Evolutionary conservation across 768 basidiomycete genomes (phyloP), one percentile per base, ranked within the genome.

Genomic region (Gloeophyllum trabeum): DNA sequence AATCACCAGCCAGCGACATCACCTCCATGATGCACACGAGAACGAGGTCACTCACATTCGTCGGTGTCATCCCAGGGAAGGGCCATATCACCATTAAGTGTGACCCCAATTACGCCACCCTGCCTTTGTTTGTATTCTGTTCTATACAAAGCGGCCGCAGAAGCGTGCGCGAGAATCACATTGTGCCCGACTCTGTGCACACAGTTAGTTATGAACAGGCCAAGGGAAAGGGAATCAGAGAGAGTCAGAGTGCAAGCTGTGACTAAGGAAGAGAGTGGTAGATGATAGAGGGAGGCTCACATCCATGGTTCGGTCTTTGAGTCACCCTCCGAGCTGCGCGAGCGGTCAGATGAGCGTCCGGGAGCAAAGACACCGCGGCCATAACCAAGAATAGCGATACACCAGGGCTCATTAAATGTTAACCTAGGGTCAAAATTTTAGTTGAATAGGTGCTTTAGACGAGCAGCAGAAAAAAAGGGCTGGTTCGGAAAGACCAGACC

Each of bases 391-490:
- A 81, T 66, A 39, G 81, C 71, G 40, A 79, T 67, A 54, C 76
- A 77, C 79, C 76, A 81, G 0, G 81, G 81, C 61, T 88, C 82
- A 56, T 86, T 85, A 59, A 84, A 65, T 2, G 81, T 85, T 39
- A 84, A 56, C 79, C 77, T n/a, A n/a, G n/a, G n/a, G n/a, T n/a
- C n/a, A n/a, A n/a, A n/a, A n/a, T n/a, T n/a, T n/a, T n/a, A n/a
- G 79, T 42, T 18, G 39, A 34, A 43, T 28, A n/a, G 37, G 49
- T 40, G 44, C 43, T 51, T 59, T 37, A 54, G 48, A 25, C 46
- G 48, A 46, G 41, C 46, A 54, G 56, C 34, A 19, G 24, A 42
- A 32, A 12, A 4, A 43, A 13, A 19, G 21, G 6, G 18, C 19
- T 3, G 42, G 24, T 7, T 12, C 6, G 24, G 6, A 44, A 6